Conservation (phyloP, 2,329 filamentous ascomycete species). For the Nemania sp. region DNA sequence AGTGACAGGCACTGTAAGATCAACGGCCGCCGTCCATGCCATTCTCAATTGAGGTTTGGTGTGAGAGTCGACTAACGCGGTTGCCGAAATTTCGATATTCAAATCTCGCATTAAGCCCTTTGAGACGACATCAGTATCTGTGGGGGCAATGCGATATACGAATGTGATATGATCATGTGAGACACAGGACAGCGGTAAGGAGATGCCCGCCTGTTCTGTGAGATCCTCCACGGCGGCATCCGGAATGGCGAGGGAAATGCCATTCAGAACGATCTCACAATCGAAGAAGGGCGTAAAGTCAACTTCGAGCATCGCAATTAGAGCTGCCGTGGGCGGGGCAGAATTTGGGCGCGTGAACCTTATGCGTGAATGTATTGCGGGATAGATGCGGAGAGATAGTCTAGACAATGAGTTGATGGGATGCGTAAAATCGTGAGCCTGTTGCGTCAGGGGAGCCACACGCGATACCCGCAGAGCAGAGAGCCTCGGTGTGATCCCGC, state of each 20-base stretch:
- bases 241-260: conserved; percentile 59
- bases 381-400: conserved; percentile 65
- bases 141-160: conserved; percentile 67
- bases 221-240: conserved; percentile 64
- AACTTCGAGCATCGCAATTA: conserved; percentile 72
- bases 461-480: conserved; percentile 75
- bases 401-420: conserved; percentile 67
- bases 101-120: conserved; percentile 57
- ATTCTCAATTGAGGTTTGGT: conserved; percentile 63
- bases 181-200: conserved; percentile 63
- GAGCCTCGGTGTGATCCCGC: conserved; percentile 65
- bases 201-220: conserved; percentile 52
- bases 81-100: conserved; percentile 63
- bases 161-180: conserved; percentile 77
- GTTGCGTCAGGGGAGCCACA: conserved; percentile 68
- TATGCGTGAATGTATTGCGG: conserved; percentile 72
- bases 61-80: conserved; percentile 57
- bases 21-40: conserved; percentile 69
- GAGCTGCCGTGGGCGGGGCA: conserved; percentile 58
- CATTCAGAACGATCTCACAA: conserved; percentile 65
- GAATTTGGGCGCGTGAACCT: conserved; percentile 69
- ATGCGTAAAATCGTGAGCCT: conserved; percentile 60
- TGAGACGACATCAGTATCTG: conserved; percentile 48
- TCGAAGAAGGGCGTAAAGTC: conserved; percentile 73
- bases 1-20: conserved; percentile 69